phyloP scores from a whole-genome alignment of 2,329 filamentous ascomycete genomes.

The Pleoardoris graminearum region DNA sequence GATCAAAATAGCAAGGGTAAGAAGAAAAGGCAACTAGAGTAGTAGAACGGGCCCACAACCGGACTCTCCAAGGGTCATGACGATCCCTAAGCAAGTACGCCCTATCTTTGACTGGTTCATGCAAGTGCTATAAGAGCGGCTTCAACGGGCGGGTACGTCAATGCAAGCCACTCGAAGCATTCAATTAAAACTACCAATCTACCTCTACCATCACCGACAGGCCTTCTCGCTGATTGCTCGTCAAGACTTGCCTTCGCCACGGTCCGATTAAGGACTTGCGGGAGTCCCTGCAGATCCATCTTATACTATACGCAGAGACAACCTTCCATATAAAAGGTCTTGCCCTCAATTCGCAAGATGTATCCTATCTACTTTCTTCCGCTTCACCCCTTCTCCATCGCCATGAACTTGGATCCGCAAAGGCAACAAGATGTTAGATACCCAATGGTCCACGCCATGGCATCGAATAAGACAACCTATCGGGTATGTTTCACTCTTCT shows the following conservation, averaged over 20 bases:
- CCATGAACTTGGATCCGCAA: slow-evolving; percentile 28
- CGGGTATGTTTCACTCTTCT: slow-evolving; percentile 16
- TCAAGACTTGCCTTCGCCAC: neutral
- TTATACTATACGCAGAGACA: slow-evolving; percentile 1
- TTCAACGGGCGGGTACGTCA: neutral
- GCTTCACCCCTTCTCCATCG: slow-evolving; percentile 35
- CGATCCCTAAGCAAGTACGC: slow-evolving; percentile 16
- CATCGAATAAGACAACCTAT: slow-evolving; percentile 8
- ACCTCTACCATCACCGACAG: neutral
- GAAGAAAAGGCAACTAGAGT: slow-evolving; percentile 5
- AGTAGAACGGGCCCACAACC: slow-evolving; percentile 18
- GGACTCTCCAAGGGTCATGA: slow-evolving; percentile 11
- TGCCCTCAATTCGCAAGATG: slow-evolving; percentile 20
- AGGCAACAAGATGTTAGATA: slow-evolving; percentile 16
- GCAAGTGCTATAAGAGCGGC: slow-evolving; percentile 19
- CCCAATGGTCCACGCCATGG: slow-evolving; percentile 25
- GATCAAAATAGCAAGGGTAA: slow-evolving; percentile 26
- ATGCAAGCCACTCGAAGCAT: neutral
- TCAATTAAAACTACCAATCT: neutral
- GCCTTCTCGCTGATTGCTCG: neutral
- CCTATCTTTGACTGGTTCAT: slow-evolving; percentile 11
- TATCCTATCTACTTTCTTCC: slow-evolving; percentile 40
- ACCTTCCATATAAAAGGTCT: slow-evolving; percentile 16
- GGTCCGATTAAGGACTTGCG: slow-evolving; percentile 13
- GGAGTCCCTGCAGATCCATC: neutral